Conservation (phyloP, 2,329 filamentous ascomycete species). For the Xylariaceae sp. region DNA sequence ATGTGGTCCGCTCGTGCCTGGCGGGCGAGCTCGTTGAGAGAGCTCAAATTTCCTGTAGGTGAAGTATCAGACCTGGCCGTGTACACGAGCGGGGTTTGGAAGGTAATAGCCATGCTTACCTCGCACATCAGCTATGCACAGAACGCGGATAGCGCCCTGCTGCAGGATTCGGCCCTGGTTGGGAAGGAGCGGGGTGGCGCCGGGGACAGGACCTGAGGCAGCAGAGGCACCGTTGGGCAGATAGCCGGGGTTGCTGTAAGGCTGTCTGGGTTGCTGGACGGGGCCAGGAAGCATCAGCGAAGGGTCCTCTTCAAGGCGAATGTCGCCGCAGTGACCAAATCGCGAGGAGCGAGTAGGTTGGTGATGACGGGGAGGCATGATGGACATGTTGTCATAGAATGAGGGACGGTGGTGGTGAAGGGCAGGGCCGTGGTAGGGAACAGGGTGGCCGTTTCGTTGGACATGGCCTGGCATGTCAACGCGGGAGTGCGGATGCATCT, state of each 20-base stretch:
- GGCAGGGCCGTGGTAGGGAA: too few relatives aligned
- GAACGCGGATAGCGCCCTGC: conserved; percentile 60
- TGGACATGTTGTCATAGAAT: too few relatives aligned
- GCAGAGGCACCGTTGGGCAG: conserved; percentile 58
- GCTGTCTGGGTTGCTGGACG: conserved; percentile 35
- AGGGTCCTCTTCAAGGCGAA: conserved; percentile 11
- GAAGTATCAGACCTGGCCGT: conserved; percentile 15
- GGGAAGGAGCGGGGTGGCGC: conserved; percentile 61
- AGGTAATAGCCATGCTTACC: conserved; percentile 41
- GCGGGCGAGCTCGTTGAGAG: conserved; percentile 92
- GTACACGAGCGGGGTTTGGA: conserved; percentile 3
- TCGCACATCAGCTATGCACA: conserved; percentile 70
- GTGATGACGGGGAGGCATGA: too few relatives aligned
- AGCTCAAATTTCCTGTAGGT: conserved; percentile 78
- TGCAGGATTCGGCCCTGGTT: conserved; percentile 66
- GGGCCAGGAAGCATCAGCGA: conserved; percentile 13
- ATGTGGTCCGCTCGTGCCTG: conserved; percentile 95
- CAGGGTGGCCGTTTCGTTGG: too few relatives aligned
- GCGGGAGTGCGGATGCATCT: too few relatives aligned
- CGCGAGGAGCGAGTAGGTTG: too few relatives aligned
- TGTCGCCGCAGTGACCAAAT: conserved; percentile 7
- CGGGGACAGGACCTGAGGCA: conserved; percentile 47
- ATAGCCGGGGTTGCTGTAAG: conserved; percentile 52
- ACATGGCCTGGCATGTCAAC: too few relatives aligned
- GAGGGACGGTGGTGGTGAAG: too few relatives aligned